Evolutionary conservation across 495 filamentous ascomycete genomes (phyloP).

Genomic region (Bacidia gigantensis): DNA sequence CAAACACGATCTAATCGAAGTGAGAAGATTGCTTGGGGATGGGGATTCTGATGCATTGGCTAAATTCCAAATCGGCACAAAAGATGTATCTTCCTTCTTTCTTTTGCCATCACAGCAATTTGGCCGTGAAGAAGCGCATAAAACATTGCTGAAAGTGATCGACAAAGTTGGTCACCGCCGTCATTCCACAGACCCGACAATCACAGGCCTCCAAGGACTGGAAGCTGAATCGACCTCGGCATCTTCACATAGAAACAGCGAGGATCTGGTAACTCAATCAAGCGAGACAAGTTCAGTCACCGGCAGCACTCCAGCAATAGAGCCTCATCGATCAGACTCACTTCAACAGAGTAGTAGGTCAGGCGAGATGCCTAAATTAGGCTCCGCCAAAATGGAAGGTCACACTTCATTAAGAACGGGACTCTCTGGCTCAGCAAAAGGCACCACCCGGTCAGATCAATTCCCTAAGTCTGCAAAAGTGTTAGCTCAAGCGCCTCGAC

Average conservation of each 20-base stretch:
- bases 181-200: conserved; percentile 26
- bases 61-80: conserved; percentile 56
- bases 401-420: conserved; percentile 14
- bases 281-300: conserved; percentile 41
- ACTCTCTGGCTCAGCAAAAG: conserved; percentile 7
- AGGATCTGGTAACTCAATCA: conserved; percentile 25
- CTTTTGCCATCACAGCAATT: conserved; percentile 67
- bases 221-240: conserved; percentile 46
- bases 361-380: neutral
- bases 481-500: conserved; percentile 20
- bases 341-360: conserved; percentile 16
- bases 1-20: conserved; percentile 56
- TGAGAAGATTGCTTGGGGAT: conserved; percentile 56
- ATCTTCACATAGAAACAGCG: conserved; percentile 38
- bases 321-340: conserved; percentile 16
- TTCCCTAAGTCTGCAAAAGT: neutral
- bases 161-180: conserved; percentile 52
- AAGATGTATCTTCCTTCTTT: conserved; percentile 78
- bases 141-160: conserved; percentile 54
- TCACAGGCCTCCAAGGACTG: conserved; percentile 31
- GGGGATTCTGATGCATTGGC: conserved; percentile 57
- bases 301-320: conserved; percentile 23
- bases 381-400: neutral
- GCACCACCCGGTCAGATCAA: conserved; percentile 4
- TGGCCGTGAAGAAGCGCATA: conserved; percentile 57